Conservation (phyloP, 805 yeast genomes). For the Ogataea methanolica region DNA sequence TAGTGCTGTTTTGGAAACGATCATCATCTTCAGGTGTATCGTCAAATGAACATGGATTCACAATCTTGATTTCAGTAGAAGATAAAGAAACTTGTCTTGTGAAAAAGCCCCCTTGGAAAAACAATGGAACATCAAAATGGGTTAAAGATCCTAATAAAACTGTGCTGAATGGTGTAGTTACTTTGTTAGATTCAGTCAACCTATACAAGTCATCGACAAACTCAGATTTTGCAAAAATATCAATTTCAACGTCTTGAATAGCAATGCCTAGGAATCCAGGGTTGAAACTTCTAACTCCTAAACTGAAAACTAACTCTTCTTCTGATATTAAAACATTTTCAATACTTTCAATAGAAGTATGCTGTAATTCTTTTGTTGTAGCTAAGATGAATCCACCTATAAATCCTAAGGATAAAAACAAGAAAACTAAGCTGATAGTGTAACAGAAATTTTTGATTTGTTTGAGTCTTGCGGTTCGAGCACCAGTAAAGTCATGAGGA, state of each 20-base stretch:
- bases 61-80: conserved; percentile 63
- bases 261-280: conserved; percentile 77
- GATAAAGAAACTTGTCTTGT: conserved; percentile 55
- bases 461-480: conserved; percentile 24
- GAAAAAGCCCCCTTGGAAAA: conserved; percentile 75
- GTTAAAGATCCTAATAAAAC: conserved; percentile 69
- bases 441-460: conserved; percentile 34
- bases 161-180: conserved; percentile 34
- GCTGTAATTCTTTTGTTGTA: conserved; percentile 75
- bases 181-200: neutral
- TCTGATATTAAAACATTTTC: conserved; percentile 72
- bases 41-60: conserved; percentile 60
- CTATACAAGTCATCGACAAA: conserved; percentile 28
- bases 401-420: conserved; percentile 68
- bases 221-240: conserved; percentile 75
- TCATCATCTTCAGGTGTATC: conserved; percentile 9
- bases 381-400: conserved; percentile 81
- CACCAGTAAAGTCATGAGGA: conserved; percentile 34
- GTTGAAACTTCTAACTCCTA: conserved; percentile 74
- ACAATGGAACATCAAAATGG: conserved; percentile 65
- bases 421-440: conserved; percentile 39
- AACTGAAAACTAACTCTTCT: conserved; percentile 79
- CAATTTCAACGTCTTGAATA: conserved; percentile 65
- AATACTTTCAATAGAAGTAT: conserved; percentile 56
- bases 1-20: conserved; percentile 3